Base-by-base conservation (phyloP, 108 stramenopile genomes). In the Mayamaea pseudoterrestris region DNA sequence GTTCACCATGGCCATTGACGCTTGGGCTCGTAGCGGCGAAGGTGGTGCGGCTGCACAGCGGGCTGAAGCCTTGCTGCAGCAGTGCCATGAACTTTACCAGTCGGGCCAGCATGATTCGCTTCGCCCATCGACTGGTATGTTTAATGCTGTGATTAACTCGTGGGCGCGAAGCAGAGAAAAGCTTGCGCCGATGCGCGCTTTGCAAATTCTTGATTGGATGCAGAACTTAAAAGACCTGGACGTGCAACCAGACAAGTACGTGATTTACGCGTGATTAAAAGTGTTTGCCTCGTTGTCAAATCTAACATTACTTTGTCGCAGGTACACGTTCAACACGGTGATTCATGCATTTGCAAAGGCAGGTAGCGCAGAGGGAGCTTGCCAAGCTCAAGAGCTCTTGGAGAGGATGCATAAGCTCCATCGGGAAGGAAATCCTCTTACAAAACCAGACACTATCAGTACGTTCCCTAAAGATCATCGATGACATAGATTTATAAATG, bases 1-100 rank as follows among this genome's bases (percentile, higher is more conserved):
- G 81, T 88, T 76, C 43, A 88, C 86, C 28, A 88, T 81, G 78
- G 78, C 79, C 23, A 75, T 88, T 21, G 85, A 88, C 68, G 87
- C 82, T 13, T 90, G 87, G 87, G 82, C 88, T 5, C 84, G 81
- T 44, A 84, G 82, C 47, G 76, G 77, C 1, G 75, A 80, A 32
- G 75, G 79, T 11, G 80, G 74, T 0, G 56, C 60, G 36, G 88
- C 80, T 20, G 88, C 81, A 29, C 68, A 77, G 44, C 63, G 77
- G 30, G 87, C 87, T 12, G 87, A 89, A 47, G 60, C 76, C 2
- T 67, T 89, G 11, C 59, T 89, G 50, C 74, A 88, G 50, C 70
- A 73, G 27, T 83, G 83, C 81, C 57, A 78, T 50, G 40, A 71
- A 17, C 41, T 75, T 42, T 82, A 88, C 41, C 64, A 79, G 51